Evolutionary conservation across 202 grass and related monocot species (phyloP).

Genomic region (Elaeis oleifera): DNA sequence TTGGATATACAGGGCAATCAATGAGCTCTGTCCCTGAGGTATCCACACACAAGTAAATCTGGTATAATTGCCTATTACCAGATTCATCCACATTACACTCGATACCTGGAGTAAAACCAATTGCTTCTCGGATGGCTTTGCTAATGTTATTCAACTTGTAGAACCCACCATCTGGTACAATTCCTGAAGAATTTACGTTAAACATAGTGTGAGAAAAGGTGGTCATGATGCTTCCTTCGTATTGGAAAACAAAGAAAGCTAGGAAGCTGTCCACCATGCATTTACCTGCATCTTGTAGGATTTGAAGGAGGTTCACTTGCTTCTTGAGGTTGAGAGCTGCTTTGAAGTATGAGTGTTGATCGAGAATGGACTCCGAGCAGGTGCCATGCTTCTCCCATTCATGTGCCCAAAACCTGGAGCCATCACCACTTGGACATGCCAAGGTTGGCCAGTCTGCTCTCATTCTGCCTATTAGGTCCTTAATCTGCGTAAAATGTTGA

Average conservation of each 20-base stretch:
- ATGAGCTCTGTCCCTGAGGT: slow-evolving; percentile 29
- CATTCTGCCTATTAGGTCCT: slow-evolving; percentile 42
- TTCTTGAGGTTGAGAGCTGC: slow-evolving; percentile 43
- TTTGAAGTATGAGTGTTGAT: slow-evolving; percentile 72
- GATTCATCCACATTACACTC: slow-evolving; percentile 79
- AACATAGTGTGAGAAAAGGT: no score
- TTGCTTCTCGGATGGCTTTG: slow-evolving; percentile 31
- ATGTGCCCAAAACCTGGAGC: slow-evolving; percentile 57
- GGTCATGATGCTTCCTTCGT: no score
- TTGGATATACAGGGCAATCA: slow-evolving; percentile 57
- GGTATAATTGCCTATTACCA: slow-evolving; percentile 68
- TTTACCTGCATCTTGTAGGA: slow-evolving; percentile 26
- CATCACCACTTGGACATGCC: slow-evolving; percentile 63
- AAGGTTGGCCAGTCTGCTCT: slow-evolving; percentile 62
- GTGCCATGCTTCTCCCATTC: slow-evolving; percentile 97
- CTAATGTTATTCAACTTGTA: slow-evolving; percentile 44
- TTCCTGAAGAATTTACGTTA: background rate
- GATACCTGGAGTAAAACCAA: slow-evolving; percentile 43
- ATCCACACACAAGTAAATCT: slow-evolving; percentile 81
- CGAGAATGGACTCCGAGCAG: slow-evolving; percentile 44
- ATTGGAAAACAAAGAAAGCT: no score
- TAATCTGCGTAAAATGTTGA: slow-evolving; percentile 30
- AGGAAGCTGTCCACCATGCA: no score
- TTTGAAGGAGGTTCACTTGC: slow-evolving; percentile 33
- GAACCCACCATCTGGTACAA: slow-evolving; percentile 47